A percentile compares a stretch with the other conserved stretches of the same genome.
These are phyloP conservation scores for Prunus fruticosa DNA, from an alignment of 306 rosid genomes.

Conservation along the genomic window DNA sequence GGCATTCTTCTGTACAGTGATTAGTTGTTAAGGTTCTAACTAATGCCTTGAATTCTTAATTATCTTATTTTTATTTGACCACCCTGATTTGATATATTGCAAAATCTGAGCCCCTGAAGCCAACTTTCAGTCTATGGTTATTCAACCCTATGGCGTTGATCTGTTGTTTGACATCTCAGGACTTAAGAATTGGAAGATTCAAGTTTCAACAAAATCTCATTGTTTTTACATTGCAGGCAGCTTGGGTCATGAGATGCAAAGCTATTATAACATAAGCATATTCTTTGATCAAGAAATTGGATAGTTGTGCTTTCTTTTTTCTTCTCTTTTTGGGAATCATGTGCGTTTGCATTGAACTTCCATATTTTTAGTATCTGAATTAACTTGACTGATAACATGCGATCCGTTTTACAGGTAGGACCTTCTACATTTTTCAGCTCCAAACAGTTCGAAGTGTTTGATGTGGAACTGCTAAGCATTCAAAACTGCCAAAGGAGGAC, in stretches of 20 bases:
- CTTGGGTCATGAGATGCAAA: background rate
- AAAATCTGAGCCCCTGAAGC: background rate
- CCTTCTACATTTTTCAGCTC: constrained; percentile 98
- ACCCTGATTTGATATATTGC: background rate
- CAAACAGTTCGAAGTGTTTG: constrained; percentile 95
- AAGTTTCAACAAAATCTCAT: background rate
- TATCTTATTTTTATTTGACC: background rate
- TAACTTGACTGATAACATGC: constrained; percentile 7
- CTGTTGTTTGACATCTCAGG: background rate
- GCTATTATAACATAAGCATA: too few relatives aligned
- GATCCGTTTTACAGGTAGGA: constrained; percentile 67
- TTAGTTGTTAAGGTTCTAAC: background rate
- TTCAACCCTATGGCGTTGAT: background rate
- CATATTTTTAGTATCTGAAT: background rate
- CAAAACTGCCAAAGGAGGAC: constrained; percentile 85
- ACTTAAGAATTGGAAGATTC: background rate
- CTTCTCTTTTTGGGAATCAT: background rate
- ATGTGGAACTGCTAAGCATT: constrained; percentile 73
- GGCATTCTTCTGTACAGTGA: background rate
- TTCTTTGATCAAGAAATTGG: too few relatives aligned
- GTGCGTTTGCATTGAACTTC: background rate
- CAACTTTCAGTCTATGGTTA: background rate
- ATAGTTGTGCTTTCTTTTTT: background rate
- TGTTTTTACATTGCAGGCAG: background rate
- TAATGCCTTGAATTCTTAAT: background rate